Conservation (phyloP, 2,329 filamentous ascomycete species). For the Didymella pomorum region DNA sequence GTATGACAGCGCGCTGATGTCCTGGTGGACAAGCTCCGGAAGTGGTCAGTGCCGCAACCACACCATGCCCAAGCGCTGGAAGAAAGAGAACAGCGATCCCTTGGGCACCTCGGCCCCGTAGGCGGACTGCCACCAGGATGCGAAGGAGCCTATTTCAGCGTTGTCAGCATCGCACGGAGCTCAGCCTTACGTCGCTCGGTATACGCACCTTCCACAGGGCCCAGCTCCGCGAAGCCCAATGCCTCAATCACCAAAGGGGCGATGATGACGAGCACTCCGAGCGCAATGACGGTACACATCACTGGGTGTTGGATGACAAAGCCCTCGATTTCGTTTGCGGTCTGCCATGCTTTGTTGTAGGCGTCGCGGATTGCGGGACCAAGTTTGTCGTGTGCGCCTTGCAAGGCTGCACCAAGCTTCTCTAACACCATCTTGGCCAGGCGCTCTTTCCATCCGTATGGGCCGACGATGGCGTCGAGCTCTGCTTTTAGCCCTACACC, state of each 20-base stretch:
- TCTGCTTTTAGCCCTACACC: constrained; percentile 27
- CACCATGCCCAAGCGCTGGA: constrained; percentile 55
- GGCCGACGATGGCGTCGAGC: constrained; percentile 38
- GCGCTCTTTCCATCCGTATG: constrained; percentile 42
- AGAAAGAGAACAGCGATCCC: constrained; percentile 53
- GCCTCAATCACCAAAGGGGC: constrained; percentile 42
- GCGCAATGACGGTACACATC: constrained; percentile 40
- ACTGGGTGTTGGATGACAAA: constrained; percentile 45
- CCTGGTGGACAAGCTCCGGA: not conserved
- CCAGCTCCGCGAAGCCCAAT: constrained; percentile 45
- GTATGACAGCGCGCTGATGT: not conserved
- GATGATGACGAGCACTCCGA: constrained; percentile 41
- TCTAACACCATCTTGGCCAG: constrained; percentile 41
- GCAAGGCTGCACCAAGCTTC: constrained; percentile 36
- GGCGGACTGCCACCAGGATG: constrained; percentile 51
- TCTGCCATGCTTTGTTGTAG: constrained; percentile 34
- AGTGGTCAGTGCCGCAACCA: constrained; percentile 31
- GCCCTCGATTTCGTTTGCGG: constrained; percentile 32
- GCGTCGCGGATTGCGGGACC: constrained; percentile 34
- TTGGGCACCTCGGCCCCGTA: constrained; percentile 54
- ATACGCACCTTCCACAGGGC: constrained; percentile 40
- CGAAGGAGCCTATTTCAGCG: constrained; percentile 43
- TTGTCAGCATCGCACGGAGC: constrained; percentile 3
- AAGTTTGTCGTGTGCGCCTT: constrained; percentile 35
- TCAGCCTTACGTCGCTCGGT: not conserved